Percentiles rank a stretch among this genome's conserved stretches.
Conservation (phyloP, 495 filamentous ascomycete genomes). For the Neurospora pannonica region DNA sequence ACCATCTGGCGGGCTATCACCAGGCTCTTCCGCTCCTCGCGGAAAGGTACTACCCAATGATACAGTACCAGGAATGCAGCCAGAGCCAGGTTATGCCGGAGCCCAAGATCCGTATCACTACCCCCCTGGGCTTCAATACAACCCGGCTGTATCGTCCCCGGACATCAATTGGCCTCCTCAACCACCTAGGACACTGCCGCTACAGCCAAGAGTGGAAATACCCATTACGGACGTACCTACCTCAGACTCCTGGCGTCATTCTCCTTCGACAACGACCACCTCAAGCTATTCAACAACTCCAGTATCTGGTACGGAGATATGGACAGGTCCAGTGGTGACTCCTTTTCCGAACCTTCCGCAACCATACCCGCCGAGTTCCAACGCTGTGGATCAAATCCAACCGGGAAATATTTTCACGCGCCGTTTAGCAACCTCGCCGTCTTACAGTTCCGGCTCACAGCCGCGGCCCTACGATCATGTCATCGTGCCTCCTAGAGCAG, state of each 20-base stretch:
- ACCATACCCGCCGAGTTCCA: neutral
- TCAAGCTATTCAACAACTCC: neutral
- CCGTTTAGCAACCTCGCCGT: neutral
- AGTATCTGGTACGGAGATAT: neutral
- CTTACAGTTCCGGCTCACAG: neutral
- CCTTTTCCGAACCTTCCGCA: neutral
- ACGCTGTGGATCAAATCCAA: neutral
- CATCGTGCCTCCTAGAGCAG: neutral
- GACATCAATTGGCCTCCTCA: neutral
- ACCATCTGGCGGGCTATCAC: slow-evolving; percentile 11
- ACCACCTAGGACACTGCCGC: neutral
- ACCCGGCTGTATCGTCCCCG: neutral
- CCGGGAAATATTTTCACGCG: neutral
- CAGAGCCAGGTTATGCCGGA: neutral
- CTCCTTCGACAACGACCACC: neutral
- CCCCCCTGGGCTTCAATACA: neutral
- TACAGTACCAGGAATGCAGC: neutral
- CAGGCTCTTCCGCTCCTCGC: slow-evolving; percentile 15
- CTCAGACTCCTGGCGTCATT: neutral
- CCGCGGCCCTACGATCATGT: neutral
- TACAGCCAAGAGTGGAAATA: neutral
- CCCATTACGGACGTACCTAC: neutral
- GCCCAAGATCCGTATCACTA: slow-evolving; percentile 1
- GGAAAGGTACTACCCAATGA: neutral
- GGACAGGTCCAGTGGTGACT: neutral